Evolutionary conservation across 2,329 filamentous ascomycete genomes (phyloP).

Genomic region (Colletotrichum sp.): DNA sequence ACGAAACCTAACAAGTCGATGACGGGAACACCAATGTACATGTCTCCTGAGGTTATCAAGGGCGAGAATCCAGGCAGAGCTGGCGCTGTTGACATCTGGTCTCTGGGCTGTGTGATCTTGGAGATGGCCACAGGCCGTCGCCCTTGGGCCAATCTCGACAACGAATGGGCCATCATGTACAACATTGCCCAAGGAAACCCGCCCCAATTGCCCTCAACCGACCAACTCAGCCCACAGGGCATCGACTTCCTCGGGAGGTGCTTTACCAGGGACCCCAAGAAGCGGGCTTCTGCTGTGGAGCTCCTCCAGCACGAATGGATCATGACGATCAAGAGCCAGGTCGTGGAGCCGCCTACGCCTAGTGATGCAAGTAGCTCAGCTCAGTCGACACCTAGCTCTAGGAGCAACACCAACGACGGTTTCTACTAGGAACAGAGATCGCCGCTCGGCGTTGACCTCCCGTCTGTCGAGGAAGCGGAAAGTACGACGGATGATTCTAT

Average conservation of each 20-base stretch:
- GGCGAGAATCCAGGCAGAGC: conserved; percentile 81
- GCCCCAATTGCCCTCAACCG: conserved; percentile 79
- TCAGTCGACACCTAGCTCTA: conserved; percentile 29
- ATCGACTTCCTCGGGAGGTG: conserved; percentile 89
- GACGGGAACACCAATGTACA: conserved; percentile 99
- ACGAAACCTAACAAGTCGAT: conserved; percentile 83
- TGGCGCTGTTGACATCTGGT: conserved; percentile 94
- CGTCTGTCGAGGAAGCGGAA: not conserved
- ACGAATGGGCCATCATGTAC: conserved; percentile 99
- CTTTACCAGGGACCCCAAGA: conserved; percentile 83
- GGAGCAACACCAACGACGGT: conserved; percentile 22
- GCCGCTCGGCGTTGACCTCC: not conserved
- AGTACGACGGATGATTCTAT: not conserved
- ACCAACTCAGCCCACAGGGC: conserved; percentile 84
- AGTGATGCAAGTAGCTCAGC: conserved; percentile 57
- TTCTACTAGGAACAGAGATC: conserved; percentile 21
- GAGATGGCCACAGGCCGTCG: conserved; percentile 97
- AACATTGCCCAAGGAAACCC: conserved; percentile 98
- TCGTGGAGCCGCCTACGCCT: conserved; percentile 68
- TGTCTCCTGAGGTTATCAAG: conserved; percentile 98
- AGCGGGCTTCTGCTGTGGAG: conserved; percentile 83
- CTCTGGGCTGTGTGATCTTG: conserved; percentile 91
- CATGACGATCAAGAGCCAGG: conserved; percentile 67
- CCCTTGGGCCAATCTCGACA: conserved; percentile 95
- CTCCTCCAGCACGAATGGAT: conserved; percentile 95